Evolutionary conservation across 345 rosid genomes (phyloP).

Genomic region (Linum tenue): DNA sequence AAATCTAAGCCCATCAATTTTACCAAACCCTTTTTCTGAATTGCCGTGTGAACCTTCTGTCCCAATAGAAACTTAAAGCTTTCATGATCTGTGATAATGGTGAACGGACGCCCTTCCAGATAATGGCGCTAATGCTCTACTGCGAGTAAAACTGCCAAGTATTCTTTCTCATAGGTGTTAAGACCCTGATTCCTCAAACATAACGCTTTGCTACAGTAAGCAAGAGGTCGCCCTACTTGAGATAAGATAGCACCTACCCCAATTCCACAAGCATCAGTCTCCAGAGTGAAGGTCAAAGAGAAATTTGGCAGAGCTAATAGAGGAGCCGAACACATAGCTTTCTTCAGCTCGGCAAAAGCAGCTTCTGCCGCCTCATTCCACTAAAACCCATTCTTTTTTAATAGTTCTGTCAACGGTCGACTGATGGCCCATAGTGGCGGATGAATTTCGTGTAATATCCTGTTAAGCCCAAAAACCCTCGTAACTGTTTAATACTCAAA

Average conservation of each 20-base stretch:
- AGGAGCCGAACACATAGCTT: neutral
- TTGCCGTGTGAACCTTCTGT: too few relatives aligned
- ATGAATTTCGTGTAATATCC: neutral
- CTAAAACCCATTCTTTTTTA: neutral
- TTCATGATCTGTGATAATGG: too few relatives aligned
- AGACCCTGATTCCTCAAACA: neutral
- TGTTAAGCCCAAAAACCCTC: slow-evolving; percentile 1
- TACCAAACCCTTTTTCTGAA: neutral
- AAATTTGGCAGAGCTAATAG: neutral
- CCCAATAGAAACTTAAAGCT: too few relatives aligned
- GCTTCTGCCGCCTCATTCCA: neutral
- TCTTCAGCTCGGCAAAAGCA: neutral
- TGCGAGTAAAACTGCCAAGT: too few relatives aligned
- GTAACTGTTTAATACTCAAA: neutral
- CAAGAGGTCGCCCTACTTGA: slow-evolving; percentile 1
- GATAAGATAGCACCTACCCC: neutral
- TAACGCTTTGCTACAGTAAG: neutral
- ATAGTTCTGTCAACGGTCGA: too few relatives aligned
- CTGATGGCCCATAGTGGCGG: neutral
- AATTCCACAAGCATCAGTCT: neutral
- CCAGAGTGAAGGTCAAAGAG: neutral
- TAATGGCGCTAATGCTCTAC: slow-evolving; percentile 3
- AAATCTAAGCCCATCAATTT: neutral
- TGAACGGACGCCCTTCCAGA: neutral
- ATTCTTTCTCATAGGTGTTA: neutral